Conservation (phyloP, 78 protist species). For the Dictyostelium capitatum region DNA sequence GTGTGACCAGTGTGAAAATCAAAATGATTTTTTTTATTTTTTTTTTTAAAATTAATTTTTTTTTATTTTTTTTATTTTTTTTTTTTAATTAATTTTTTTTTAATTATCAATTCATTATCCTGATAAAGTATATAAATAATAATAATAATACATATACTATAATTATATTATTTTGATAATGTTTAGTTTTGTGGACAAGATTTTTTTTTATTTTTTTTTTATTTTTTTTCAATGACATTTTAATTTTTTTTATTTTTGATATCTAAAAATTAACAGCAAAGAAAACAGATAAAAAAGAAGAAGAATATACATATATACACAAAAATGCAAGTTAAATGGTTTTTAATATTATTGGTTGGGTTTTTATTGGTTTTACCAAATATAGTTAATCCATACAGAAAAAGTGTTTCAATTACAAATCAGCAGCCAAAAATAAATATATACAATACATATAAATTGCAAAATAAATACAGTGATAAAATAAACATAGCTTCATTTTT, state of each 20-base stretch:
- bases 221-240: background rate
- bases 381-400: constrained; percentile 56
- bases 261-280: background rate
- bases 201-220: background rate
- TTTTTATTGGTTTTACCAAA: constrained; percentile 61
- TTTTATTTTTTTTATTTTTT: no score
- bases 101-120: background rate
- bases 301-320: background rate
- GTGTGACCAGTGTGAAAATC: background rate
- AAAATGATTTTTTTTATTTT: no score
- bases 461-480: background rate
- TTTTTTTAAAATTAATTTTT: no score
- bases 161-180: no score
- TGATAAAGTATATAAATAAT: no score
- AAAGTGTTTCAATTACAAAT: constrained; percentile 65
- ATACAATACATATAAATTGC: background rate
- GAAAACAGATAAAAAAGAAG: background rate
- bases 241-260: background rate
- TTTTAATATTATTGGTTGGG: constrained; percentile 59
- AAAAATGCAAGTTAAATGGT: constrained; percentile 71
- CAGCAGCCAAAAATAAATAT: constrained; percentile 69
- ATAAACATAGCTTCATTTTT: constrained; percentile 55
- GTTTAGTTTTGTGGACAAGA: no score
- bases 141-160: no score
- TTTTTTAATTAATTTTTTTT: background rate